These are phyloP conservation scores for Coemansia sp. DNA, from an alignment of 192 early-diverging fungal species.

Conservation along the genomic window DNA sequence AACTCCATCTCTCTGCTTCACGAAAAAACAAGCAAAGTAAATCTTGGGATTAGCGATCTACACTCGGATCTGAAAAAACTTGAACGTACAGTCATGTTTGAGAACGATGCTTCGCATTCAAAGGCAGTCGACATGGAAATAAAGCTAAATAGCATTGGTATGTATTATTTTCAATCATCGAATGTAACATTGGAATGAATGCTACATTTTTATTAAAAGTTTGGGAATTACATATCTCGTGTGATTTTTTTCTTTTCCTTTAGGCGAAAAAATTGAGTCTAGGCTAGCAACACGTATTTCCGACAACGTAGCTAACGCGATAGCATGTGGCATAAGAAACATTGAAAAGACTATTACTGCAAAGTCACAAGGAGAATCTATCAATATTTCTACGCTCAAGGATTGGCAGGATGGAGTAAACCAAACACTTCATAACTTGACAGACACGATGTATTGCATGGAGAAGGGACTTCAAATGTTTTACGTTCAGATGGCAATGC, in stretches of 20 bases:
- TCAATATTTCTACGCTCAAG: neutral
- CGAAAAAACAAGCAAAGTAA: constrained; percentile 49
- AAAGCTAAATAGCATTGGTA: constrained; percentile 41
- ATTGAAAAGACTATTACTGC: neutral
- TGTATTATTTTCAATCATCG: neutral
- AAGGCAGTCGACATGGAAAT: constrained; percentile 39
- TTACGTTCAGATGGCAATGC: neutral
- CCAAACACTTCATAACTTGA: neutral
- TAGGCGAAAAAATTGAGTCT: constrained; percentile 5
- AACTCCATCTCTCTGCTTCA: constrained; percentile 40
- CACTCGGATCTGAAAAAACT: constrained; percentile 50
- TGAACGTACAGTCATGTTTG: constrained; percentile 30
- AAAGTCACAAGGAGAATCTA: neutral
- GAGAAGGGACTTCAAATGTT: neutral
- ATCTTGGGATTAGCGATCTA: constrained; percentile 45
- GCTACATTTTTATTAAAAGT: neutral
- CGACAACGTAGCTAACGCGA: neutral
- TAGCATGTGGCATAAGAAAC: no score
- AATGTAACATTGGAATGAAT: neutral
- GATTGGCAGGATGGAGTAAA: constrained; percentile 7
- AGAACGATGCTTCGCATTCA: constrained; percentile 19
- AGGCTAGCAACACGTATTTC: neutral
- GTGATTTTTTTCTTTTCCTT: neutral
- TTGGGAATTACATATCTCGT: neutral
- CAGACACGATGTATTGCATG: neutral